phyloP scores from a whole-genome alignment of 805 yeast genomes.

The Suhomyces vadensis region DNA sequence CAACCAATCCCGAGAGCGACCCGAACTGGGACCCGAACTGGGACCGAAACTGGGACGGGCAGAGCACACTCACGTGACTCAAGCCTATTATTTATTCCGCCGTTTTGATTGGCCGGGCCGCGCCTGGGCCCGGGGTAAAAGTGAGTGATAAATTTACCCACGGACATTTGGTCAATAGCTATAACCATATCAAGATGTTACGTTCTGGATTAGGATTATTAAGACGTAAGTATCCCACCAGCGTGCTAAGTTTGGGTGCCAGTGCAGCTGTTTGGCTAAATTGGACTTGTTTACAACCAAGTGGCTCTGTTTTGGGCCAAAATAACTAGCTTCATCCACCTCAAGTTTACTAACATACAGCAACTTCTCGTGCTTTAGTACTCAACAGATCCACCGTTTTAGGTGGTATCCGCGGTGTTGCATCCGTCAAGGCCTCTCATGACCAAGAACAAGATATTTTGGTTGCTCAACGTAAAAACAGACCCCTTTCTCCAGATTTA shows the following conservation, averaged over 20 bases:
- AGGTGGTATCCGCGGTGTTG: constrained; percentile 14
- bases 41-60: not conserved
- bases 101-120: constrained; percentile 12
- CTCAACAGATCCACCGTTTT: constrained; percentile 4
- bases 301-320: too few relatives aligned
- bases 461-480: constrained; percentile 76
- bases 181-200: constrained; percentile 23
- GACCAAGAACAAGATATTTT: constrained; percentile 69
- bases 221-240: constrained; percentile 23
- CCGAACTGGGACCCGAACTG: not conserved
- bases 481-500: constrained; percentile 92
- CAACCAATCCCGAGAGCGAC: not conserved
- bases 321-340: too few relatives aligned
- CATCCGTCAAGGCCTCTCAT: constrained; percentile 50
- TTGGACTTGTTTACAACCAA: too few relatives aligned
- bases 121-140: constrained; percentile 11
- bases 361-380: constrained; percentile 4
- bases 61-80: constrained; percentile 8
- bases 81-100: constrained; percentile 9
- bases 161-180: too few relatives aligned
- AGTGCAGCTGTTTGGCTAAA: not conserved
- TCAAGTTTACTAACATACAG: constrained; percentile 5
- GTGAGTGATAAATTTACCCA: not conserved
- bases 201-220: constrained; percentile 35
- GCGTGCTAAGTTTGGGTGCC: not conserved